Evolutionary conservation across 768 basidiomycete species (phyloP).

Genomic region (Phanerodontia chrysosporium): DNA sequence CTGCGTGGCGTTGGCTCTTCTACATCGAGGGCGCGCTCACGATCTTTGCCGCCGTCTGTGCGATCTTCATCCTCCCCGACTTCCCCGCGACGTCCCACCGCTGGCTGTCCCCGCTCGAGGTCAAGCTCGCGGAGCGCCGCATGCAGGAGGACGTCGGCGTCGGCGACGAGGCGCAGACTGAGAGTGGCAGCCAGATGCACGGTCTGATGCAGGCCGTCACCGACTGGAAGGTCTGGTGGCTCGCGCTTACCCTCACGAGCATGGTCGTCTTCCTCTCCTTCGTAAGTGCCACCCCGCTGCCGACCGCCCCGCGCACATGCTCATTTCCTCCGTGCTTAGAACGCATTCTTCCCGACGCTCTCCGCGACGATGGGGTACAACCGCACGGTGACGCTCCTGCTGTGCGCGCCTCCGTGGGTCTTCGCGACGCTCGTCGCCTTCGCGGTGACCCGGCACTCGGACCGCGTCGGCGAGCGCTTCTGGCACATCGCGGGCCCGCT

Average conservation of each 20-base stretch:
- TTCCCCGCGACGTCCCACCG: slow-evolving; percentile 55
- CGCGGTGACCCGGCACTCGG: slow-evolving; percentile 57
- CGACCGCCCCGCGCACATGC: not conserved
- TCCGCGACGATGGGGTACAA: slow-evolving; percentile 66
- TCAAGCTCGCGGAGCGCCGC: slow-evolving; percentile 50
- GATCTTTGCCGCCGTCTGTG: slow-evolving; percentile 44
- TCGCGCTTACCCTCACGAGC: slow-evolving; percentile 58
- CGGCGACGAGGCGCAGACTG: slow-evolving; percentile 43
- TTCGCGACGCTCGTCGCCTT: slow-evolving; percentile 59
- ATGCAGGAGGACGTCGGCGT: slow-evolving; percentile 64
- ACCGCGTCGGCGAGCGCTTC: slow-evolving; percentile 66
- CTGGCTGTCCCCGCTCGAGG: slow-evolving; percentile 62
- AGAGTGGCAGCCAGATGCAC: slow-evolving; percentile 29
- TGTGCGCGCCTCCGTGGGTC: slow-evolving; percentile 77
- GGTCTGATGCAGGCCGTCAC: slow-evolving; percentile 58
- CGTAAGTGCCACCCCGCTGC: slow-evolving; percentile 8
- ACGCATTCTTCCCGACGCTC: slow-evolving; percentile 78
- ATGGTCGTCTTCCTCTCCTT: slow-evolving; percentile 66
- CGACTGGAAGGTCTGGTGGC: slow-evolving; percentile 86
- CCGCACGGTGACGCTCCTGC: slow-evolving; percentile 60
- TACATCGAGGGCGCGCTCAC: slow-evolving; percentile 63
- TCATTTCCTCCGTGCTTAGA: slow-evolving; percentile 21
- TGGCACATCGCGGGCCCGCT: slow-evolving; percentile 56
- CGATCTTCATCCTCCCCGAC: slow-evolving; percentile 69
- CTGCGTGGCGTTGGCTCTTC: slow-evolving; percentile 83